Evolutionary conservation across 371 early-diverging fungal genomes (phyloP), one percentile per base, ranked within the genome.

Genomic region (Mucor plumbeus): DNA sequence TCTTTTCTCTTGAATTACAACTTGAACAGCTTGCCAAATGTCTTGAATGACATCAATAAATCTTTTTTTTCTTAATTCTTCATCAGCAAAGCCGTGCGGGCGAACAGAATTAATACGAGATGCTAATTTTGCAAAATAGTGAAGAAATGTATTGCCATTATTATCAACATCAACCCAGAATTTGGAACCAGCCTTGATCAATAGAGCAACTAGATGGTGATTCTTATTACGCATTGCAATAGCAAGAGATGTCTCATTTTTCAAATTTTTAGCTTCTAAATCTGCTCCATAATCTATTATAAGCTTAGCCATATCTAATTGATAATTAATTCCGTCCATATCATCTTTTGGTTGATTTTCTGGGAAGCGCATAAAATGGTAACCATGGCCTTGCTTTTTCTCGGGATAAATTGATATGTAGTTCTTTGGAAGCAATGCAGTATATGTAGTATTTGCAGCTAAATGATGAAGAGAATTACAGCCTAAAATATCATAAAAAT

Each of bases 401-500:
- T 36, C 50, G n/a, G 17, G 39, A 36, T 55, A 62, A 31, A 69
- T 55, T 4, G 63, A 54, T 4, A 34, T 13, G 60, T 68, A 72
- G 7, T 63, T 59, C 9, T 61, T 54, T 3, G 80, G 74, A 0
- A 65, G 55, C 21, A 69, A 60, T n/a, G 34, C 36, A 10, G 17
- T 64, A 47, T 56, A 85, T 21, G 41, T 47, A 33, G 33, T 61
- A 10, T 70, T 36, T 9, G 34, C 54, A 11, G 70, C 79, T 13
- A 88, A 58, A 5, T 74, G 34, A 69, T 89, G 88, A 15, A 89
- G 53, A 7, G 78, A 74, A 0, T 85, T 85, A 13, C 77, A 65
- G 7, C 76, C 79, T 81, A 64, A 63, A 3, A 53, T 35, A 54
- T 40, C 48, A 59, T 5, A 11, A 8, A 4, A 43, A 14, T 63